Conservation (phyloP, 2,329 filamentous ascomycete species). For the Grosmannia huntii region DNA sequence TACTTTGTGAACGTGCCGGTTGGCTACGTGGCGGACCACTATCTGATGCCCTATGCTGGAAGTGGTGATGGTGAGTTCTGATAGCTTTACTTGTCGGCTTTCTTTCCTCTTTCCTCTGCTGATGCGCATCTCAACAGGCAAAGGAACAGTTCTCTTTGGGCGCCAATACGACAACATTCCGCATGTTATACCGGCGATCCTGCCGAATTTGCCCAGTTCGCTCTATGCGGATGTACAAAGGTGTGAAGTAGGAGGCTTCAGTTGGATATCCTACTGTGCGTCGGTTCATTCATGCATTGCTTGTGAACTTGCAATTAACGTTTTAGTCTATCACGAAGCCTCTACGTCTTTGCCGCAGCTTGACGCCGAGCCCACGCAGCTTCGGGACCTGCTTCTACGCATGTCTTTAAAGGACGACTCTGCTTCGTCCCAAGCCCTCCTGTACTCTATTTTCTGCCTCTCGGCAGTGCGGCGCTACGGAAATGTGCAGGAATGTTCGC, state of each 20-base stretch:
- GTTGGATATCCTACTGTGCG: constrained; percentile 7
- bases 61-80: not conserved
- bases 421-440: constrained; percentile 1
- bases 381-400: constrained; percentile 8
- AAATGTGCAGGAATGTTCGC: constrained; percentile 2
- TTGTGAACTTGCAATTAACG: not conserved
- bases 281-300: not conserved
- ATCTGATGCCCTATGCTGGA: not conserved
- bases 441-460: constrained; percentile 6
- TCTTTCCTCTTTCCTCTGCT: not conserved
- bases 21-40: not conserved
- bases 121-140: not conserved
- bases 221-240: not conserved
- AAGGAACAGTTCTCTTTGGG: not conserved
- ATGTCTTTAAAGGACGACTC: constrained; percentile 8
- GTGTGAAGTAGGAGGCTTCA: not conserved
- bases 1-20: not conserved
- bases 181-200: not conserved
- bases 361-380: constrained; percentile 3
- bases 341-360: constrained; percentile 6
- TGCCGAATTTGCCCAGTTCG: not conserved
- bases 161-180: not conserved
- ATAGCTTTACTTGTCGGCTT: not conserved
- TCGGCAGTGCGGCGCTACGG: constrained; percentile 4
- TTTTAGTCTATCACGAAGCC: constrained; percentile 8